Conservation (phyloP, 2,329 filamentous ascomycete species). For the Aspergillus sp. region DNA sequence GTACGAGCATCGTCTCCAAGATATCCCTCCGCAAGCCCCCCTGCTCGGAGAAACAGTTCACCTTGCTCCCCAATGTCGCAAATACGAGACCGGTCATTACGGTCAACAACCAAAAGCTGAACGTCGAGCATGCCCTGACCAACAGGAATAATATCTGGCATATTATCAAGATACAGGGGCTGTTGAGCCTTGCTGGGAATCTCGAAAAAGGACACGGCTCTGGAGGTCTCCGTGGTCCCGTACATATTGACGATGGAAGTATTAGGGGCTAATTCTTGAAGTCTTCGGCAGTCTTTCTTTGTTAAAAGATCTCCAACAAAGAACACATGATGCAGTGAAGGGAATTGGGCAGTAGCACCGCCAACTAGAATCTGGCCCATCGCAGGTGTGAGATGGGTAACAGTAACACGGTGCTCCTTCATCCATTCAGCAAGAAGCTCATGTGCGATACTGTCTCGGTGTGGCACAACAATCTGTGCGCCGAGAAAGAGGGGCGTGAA, state of each 20-base stretch:
- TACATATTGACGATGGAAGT: conserved; percentile 78
- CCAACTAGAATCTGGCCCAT: conserved; percentile 96
- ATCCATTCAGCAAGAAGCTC: conserved; percentile 88
- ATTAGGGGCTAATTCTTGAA: conserved; percentile 71
- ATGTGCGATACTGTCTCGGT: conserved; percentile 76
- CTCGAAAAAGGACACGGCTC: conserved; percentile 76
- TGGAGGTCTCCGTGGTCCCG: conserved; percentile 77
- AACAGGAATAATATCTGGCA: conserved; percentile 72
- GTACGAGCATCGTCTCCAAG: conserved; percentile 35
- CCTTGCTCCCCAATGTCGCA: conserved; percentile 77
- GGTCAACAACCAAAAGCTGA: conserved; percentile 76
- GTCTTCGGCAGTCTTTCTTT: conserved; percentile 67
- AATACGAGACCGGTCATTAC: conserved; percentile 57
- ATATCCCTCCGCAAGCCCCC: conserved; percentile 77
- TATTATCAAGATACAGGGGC: conserved; percentile 55
- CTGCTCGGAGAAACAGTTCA: conserved; percentile 76
- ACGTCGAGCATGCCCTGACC: conserved; percentile 84
- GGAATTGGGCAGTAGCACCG: conserved; percentile 69
- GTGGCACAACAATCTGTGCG: conserved; percentile 69
- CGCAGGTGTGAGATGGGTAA: conserved; percentile 85
- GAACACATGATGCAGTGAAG: conserved; percentile 69
- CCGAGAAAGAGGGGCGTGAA: conserved; percentile 87
- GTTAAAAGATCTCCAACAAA: conserved; percentile 90
- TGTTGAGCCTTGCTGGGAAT: conserved; percentile 61
- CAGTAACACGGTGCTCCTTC: conserved; percentile 63